These are phyloP conservation scores for Lumnitzera racemosa DNA, from an alignment of 345 rosid species.

Conservation along the genomic window DNA sequence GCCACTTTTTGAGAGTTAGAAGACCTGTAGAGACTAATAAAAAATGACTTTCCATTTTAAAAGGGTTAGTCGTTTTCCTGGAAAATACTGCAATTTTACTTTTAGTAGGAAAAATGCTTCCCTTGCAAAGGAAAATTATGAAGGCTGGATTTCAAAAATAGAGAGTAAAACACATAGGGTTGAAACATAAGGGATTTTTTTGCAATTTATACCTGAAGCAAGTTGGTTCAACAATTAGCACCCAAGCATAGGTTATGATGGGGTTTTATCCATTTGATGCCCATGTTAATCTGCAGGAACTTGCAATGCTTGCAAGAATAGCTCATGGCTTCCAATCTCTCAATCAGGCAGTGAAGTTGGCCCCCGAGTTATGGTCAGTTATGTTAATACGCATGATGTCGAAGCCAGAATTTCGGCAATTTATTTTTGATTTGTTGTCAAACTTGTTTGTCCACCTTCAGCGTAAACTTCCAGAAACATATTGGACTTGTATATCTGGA, in stretches of 20 bases:
- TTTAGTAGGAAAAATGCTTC: no score
- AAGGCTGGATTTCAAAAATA: no score
- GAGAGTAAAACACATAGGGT: no score
- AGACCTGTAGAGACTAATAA: no score
- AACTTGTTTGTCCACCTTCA: slow-evolving; percentile 38
- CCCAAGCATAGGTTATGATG: not conserved
- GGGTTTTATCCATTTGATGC: not conserved
- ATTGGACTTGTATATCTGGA: slow-evolving; percentile 56
- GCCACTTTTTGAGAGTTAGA: no score
- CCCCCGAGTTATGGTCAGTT: slow-evolving; percentile 74
- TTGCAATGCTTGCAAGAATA: slow-evolving; percentile 37
- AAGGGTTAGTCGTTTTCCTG: no score
- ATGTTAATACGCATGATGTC: slow-evolving; percentile 56
- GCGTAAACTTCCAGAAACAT: slow-evolving; percentile 44
- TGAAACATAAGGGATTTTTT: no score
- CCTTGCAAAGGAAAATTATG: no score
- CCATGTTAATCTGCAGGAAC: slow-evolving; percentile 25
- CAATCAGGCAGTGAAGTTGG: slow-evolving; percentile 56
- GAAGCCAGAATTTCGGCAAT: slow-evolving; percentile 57
- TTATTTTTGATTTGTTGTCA: slow-evolving; percentile 44
- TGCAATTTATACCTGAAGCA: not conserved
- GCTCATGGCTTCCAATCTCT: slow-evolving; percentile 47
- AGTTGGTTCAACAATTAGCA: not conserved
- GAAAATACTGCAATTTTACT: no score
- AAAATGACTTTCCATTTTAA: no score